A percentile compares a stretch with the other conserved stretches of the same genome.
phyloP scores from a whole-genome alignment of 140 eudicot species.

The Ambrosia hybrid region DNA sequence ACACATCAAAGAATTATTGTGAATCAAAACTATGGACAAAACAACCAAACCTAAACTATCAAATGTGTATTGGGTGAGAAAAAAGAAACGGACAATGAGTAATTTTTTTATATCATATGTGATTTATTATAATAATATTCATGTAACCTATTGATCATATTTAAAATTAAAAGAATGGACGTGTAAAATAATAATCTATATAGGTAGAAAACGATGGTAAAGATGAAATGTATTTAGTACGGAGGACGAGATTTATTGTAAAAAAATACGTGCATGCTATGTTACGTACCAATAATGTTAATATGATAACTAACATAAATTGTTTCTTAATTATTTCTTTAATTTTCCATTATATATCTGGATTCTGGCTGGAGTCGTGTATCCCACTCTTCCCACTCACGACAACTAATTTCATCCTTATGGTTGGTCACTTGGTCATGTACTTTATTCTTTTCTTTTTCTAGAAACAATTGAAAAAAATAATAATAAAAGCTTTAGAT shows the following conservation, averaged over 20 bases:
- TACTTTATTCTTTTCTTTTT: constrained; percentile 1
- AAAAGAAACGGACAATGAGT: background rate
- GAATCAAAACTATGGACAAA: background rate
- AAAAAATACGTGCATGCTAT: constrained; percentile 38
- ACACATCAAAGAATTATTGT: no score
- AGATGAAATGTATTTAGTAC: background rate
- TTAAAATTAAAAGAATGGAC: background rate
- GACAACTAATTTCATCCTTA: background rate
- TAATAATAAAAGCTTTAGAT: background rate
- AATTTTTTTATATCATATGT: no score
- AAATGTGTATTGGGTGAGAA: background rate
- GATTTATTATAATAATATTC: no score
- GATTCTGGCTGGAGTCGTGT: constrained; percentile 29
- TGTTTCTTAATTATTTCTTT: constrained; percentile 18
- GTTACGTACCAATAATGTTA: constrained; percentile 34
- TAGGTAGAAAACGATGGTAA: background rate
- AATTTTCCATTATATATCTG: background rate
- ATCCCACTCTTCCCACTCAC: constrained; percentile 28
- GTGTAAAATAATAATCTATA: background rate
- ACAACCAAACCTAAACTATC: background rate
- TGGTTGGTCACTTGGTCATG: constrained; percentile 13
- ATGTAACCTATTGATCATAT: background rate
- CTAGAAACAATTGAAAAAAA: constrained; percentile 22
- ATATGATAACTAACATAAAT: constrained; percentile 30
- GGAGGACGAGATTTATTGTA: background rate